phyloP scores from a whole-genome alignment of 179 eudicot genomes.

The Beta lomatogona region DNA sequence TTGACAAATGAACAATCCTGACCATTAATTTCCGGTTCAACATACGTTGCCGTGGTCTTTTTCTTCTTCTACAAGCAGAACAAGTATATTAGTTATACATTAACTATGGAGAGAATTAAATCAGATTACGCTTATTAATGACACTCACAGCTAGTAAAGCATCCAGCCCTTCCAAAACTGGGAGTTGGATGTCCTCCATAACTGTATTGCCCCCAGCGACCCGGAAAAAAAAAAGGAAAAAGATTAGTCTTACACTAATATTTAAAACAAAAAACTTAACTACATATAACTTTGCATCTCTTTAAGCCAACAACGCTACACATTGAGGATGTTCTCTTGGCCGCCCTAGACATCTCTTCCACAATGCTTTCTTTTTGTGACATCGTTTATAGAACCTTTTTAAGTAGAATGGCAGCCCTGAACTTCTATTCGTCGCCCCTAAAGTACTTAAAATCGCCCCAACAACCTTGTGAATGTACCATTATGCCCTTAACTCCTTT shows the following conservation, averaged over 20 bases:
- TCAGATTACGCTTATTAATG: background rate
- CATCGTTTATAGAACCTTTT: background rate
- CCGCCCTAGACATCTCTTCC: too few species aligned
- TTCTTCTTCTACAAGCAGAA: slow-evolving; percentile 44
- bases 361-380: background rate
- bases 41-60: slow-evolving; percentile 31
- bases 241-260: slow-evolving; percentile 1
- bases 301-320: background rate
- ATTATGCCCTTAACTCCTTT: too few species aligned
- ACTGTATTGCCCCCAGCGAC: slow-evolving; percentile 30
- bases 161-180: slow-evolving; percentile 80
- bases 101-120: background rate
- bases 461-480: too few species aligned
- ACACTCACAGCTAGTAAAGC: slow-evolving; percentile 58
- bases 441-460: too few species aligned
- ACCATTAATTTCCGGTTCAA: slow-evolving; percentile 63
- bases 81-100: slow-evolving; percentile 9
- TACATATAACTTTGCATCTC: background rate
- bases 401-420: too few species aligned
- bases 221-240: background rate
- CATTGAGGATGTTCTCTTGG: background rate
- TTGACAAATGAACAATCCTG: slow-evolving; percentile 25
- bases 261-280: background rate
- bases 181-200: slow-evolving; percentile 56
- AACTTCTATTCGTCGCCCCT: too few species aligned